Base-by-base conservation (phyloP, 192 early-diverging fungal genomes). In the Coemansia sp. region DNA sequence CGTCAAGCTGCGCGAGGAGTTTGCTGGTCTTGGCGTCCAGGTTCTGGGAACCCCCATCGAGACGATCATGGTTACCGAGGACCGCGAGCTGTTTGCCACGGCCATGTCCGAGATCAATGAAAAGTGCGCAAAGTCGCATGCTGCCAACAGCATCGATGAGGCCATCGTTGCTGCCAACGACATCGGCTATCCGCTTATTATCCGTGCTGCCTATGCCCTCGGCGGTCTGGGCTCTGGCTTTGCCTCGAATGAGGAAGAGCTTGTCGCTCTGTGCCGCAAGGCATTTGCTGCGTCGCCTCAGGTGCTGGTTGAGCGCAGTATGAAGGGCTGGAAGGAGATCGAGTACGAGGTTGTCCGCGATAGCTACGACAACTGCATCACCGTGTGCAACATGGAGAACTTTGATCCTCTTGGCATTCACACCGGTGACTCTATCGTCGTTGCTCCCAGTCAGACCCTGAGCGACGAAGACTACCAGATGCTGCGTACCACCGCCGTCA, bases 301-400 rank as follows among this genome's bases (percentile, higher is more conserved):
- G 72, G 91, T 99, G 18, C 83, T 99, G 28, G 89, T 99, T 20
- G 96, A 99, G 83, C 87, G 90, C 68, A 90, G 87, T 56, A 99
- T 99, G 96, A 99, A 99, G 86, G 96, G 96, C 25, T 99, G 96
- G 96, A 99, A 99, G 84, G 96, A 99, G 85, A 89, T 99, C 48
- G 96, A 99, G 80, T 80, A 56, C 16, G 55, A 56, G 55, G 55
- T 56, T 32, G 96, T 99, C 7, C 90, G 96, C 51, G 96, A 99
- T 78, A 87, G 87, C 68, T 78, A 85, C 28, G 89, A 99, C 83
- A 99, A 99, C 85, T 99, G 96, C 80, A 96, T 99, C 70, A 99
- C 96, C 28, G 96, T 98, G 56, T 98, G 95, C 85, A 97, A 98
- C 80, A 98, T 98, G 96, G 95, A 99, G 85, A 99, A 99, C 89